These are phyloP conservation scores for Pelargonium australe DNA, from an alignment of 441 rosid species.

Conservation along the genomic window DNA sequence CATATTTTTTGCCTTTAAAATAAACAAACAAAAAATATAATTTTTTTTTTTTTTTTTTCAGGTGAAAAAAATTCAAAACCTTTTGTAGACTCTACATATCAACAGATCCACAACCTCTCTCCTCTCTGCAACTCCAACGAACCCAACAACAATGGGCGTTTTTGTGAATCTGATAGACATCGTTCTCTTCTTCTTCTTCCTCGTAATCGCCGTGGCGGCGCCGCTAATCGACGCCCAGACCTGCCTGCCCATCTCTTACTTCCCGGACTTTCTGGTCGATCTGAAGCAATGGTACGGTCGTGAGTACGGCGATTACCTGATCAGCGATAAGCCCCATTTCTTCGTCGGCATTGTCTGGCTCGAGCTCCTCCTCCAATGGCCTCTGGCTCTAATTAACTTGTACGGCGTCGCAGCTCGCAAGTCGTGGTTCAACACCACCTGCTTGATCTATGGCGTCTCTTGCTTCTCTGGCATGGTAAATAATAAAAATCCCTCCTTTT, in stretches of 20 bases:
- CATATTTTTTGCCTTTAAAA: no score
- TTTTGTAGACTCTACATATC: no score
- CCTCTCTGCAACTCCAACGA: neutral
- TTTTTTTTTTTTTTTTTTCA: no score
- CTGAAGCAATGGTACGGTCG: constrained; percentile 36
- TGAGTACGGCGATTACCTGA: constrained; percentile 50
- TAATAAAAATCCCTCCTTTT: constrained; percentile 12
- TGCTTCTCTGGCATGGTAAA: constrained; percentile 49
- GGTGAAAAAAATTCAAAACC: no score
- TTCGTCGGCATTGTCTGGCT: constrained; percentile 62
- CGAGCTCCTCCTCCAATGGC: constrained; percentile 71
- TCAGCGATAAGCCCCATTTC: constrained; percentile 66
- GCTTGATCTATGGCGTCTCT: constrained; percentile 70
- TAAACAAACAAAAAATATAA: no score
- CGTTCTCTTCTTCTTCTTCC: constrained; percentile 46
- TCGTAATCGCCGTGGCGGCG: constrained; percentile 36
- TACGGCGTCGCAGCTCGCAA: constrained; percentile 49
- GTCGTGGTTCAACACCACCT: constrained; percentile 65
- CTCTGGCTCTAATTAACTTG: constrained; percentile 53
- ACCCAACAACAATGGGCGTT: constrained; percentile 36
- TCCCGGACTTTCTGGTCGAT: constrained; percentile 42
- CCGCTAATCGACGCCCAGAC: constrained; percentile 64
- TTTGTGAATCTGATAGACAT: constrained; percentile 43
- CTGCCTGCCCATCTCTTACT: constrained; percentile 36
- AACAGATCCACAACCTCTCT: no score